Conservation (phyloP, 768 basidiomycete species). For the Tricholomella constricta region DNA sequence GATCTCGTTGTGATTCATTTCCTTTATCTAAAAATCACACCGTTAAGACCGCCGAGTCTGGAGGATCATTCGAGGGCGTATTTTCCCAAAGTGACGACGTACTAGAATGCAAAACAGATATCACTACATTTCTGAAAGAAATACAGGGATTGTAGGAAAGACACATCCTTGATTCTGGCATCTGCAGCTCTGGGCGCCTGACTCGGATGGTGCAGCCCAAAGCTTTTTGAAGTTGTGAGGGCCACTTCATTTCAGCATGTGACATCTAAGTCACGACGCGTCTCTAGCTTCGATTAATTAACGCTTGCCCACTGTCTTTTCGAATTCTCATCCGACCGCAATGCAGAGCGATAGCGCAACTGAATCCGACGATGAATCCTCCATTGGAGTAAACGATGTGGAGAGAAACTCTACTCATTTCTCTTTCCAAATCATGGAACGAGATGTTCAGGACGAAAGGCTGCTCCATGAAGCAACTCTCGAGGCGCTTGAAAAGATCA, state of each 20-base stretch:
- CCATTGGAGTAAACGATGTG: neutral
- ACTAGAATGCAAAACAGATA: conserved; percentile 56
- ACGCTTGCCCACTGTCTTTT: no score
- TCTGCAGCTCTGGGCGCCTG: no score
- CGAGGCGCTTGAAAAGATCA: conserved; percentile 15
- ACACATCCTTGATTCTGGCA: neutral
- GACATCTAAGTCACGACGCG: no score
- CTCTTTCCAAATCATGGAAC: neutral
- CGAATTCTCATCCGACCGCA: neutral
- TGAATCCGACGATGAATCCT: conserved; percentile 50
- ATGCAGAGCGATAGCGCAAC: conserved; percentile 46
- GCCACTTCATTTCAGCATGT: no score
- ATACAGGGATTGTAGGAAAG: conserved; percentile 51
- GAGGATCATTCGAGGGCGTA: conserved; percentile 56
- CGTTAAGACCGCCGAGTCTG: conserved; percentile 58
- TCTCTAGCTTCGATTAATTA: no score
- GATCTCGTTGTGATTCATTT: neutral
- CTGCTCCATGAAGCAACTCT: conserved; percentile 4
- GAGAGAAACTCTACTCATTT: neutral
- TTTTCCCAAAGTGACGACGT: conserved; percentile 57
- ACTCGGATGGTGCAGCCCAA: no score
- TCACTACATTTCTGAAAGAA: conserved; percentile 57
- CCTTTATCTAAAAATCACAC: conserved; percentile 9
- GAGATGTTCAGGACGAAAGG: neutral
- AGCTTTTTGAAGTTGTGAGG: no score